Evolutionary conservation across 495 filamentous ascomycete species (phyloP), one percentile per base, ranked within the genome.

Genomic region (Penicillium steckii): DNA sequence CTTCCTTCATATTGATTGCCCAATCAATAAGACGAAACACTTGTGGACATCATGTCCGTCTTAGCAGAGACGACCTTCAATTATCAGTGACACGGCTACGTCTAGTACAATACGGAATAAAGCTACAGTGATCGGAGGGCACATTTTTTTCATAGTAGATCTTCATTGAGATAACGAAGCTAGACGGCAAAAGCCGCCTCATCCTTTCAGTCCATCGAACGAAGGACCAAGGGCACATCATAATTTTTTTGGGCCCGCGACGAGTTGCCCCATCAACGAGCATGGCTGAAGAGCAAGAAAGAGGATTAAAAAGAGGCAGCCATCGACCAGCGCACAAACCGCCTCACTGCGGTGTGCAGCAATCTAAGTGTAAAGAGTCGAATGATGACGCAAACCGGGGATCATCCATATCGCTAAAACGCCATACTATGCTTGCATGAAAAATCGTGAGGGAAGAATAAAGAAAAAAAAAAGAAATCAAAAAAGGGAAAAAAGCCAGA

Each of bases 281-380:
- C 46, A 38, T 57, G 48, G 50, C 50, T 45, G 51, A 41, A 51
- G 44, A 54, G 56, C 49, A 56, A 41, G 46, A 61, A 54, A 58
- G 59, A 62, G 56, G 65, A 72, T 65, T 67, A 41, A 41, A 37
- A 72, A 70, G 71, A 70, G 65, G 71, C 66, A 72, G 70, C 65
- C 64, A 72, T 70, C 80, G 82, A 84, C 82, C 82, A 80, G 85
- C 82, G 82, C 80, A 82, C 75, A 77, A 73, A 73, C 72, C 71
- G 71, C 73, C 73, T 70, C 73, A 64, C 64, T 70, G 71, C 69
- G 61, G 61, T 60, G 67, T 73, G 78, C 75, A 72, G 74, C 75
- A 77, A 74, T 79, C 77, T 80, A 79, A 71, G 63, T 69, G 67
- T 71, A 60, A 70, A 57, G 48, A 52, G 54, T 52, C 32, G 50